Evolutionary conservation across 108 stramenopile species (phyloP).

Genomic region (Bacterosira constricta): DNA sequence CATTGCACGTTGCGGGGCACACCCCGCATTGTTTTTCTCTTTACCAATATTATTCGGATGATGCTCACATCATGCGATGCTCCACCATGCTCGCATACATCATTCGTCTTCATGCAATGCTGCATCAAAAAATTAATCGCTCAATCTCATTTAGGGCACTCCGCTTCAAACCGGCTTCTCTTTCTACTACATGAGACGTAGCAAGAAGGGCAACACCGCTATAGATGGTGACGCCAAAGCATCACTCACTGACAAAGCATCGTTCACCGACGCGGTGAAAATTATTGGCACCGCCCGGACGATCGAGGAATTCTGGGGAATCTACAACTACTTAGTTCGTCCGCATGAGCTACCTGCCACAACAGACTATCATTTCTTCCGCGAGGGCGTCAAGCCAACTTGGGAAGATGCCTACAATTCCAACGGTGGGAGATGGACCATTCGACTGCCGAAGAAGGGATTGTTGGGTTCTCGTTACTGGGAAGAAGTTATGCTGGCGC

Average conservation of each 20-base stretch:
- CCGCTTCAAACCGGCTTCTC: constrained; percentile 44
- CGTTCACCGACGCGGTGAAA: constrained; percentile 71
- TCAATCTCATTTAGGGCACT: no score
- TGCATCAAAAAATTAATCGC: no score
- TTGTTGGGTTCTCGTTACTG: constrained; percentile 82
- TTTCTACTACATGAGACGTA: constrained; percentile 85
- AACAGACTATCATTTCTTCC: constrained; percentile 95
- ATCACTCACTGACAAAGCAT: constrained; percentile 21
- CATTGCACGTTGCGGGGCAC: no score
- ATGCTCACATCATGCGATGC: no score
- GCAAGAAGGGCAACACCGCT: constrained; percentile 46
- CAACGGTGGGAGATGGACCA: constrained; percentile 94
- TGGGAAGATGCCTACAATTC: constrained; percentile 95
- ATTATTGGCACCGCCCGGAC: constrained; percentile 82
- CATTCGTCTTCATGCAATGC: no score
- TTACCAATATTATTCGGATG: no score
- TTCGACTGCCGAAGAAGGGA: constrained; percentile 84
- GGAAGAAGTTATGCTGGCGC: constrained; percentile 93
- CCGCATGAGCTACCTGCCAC: constrained; percentile 81
- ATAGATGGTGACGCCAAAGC: constrained; percentile 28
- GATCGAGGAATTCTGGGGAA: constrained; percentile 93
- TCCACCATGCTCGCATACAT: no score
- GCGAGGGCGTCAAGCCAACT: constrained; percentile 94
- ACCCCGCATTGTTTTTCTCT: background rate
- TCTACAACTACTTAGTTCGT: constrained; percentile 87